Base-by-base conservation (phyloP, 768 basidiomycete genomes). In the Tulasnella sp. region DNA sequence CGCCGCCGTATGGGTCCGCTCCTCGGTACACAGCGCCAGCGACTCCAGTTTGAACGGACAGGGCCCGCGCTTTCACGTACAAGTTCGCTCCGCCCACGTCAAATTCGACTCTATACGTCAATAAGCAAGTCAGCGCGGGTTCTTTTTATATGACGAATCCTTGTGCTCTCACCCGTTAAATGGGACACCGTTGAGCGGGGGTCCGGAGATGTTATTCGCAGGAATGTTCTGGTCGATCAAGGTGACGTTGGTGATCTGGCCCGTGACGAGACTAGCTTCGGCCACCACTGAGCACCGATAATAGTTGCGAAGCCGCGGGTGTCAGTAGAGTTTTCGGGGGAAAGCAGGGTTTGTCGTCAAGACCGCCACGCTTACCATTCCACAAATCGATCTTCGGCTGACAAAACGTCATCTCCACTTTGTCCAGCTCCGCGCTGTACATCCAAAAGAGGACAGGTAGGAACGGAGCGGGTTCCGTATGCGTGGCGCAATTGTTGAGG, bases 391-490 rank as follows among this genome's bases (percentile, higher is more conserved):
- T 87, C 2, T 82, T 84, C 4, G 91, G 91, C 15, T 83, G 80
- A 81, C 91, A 92, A 79, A 92, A 91, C 9, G 91, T 86, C 3
- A 86, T 86, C 74, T 86, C 85, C 0, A 86, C 88, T 78, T 89
- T 32, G 79, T 83, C 23, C 82, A 80, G 71, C 82, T 81, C 20
- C 61, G 39, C 32, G 75, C 78, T 67, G 82, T 86, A 91, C 82
- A 83, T 91, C 91, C 91, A 92, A 81, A 92, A 92, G 84, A 92
- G 87, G 61, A 92, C 89, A 10, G 91, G 90, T 46, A 86, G 87
- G 78, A 86, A 86, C 32, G 81, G 79, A 40, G 87, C 83, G 23
- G 67, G 23, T 67, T 80, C 40, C 86, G 78, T 44, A 82, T 61
- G 80, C 78, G 44, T 72, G 81, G 9, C 1, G 69, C 85, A 83